Conservation (phyloP, 345 rosid genomes). For the Citrus australasica region DNA sequence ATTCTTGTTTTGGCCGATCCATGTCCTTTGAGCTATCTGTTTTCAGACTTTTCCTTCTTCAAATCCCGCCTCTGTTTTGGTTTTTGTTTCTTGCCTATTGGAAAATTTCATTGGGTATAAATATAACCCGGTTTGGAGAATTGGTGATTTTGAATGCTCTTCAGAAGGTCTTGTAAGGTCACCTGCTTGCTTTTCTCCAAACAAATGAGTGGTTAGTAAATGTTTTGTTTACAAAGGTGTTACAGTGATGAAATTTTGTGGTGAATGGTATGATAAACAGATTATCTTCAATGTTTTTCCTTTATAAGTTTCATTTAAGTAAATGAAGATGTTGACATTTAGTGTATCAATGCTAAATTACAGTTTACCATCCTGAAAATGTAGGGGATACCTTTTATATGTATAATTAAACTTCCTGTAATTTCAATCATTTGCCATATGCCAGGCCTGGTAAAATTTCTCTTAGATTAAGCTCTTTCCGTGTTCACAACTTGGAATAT, state of each 20-base stretch:
- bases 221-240: not conserved
- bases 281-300: not conserved
- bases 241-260: not conserved
- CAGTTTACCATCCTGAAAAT: not conserved
- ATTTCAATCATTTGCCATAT: not conserved
- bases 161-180: not conserved
- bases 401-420: not conserved
- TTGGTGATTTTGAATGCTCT: not conserved
- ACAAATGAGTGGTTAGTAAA: slow-evolving; percentile 7
- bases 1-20: not conserved
- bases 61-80: not conserved
- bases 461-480: not conserved
- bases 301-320: not conserved
- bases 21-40: not conserved
- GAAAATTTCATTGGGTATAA: not conserved
- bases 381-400: not conserved
- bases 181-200: slow-evolving; percentile 2
- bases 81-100: not conserved
- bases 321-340: not conserved
- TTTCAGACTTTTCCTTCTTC: not conserved
- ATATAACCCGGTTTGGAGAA: not conserved
- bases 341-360: not conserved
- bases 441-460: not conserved
- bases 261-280: not conserved
- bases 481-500: not conserved